Base-by-base conservation (phyloP, 768 basidiomycete species). In the Heimioporus sp. region DNA sequence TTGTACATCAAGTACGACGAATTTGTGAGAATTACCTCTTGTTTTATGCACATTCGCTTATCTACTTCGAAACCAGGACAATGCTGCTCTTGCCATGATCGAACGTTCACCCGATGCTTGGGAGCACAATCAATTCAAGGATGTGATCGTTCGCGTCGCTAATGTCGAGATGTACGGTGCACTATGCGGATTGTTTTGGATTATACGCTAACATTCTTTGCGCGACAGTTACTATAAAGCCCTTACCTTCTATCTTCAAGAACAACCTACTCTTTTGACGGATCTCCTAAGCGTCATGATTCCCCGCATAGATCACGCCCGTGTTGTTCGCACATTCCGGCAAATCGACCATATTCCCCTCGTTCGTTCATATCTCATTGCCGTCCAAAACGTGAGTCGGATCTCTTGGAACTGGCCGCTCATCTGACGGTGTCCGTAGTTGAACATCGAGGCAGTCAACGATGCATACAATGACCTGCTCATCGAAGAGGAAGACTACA, bases 41-140 rank as follows among this genome's bases (percentile, higher is more conserved):
- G 7, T 32, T 28, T 31, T 13, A 43, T 12, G 35, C 5, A 38
- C 46, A 30, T 20, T 31, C 32, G 46, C 56, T 40, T 15, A 48
- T 43, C 30, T 53, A 52, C 34, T n/a, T 31, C 11, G 24, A 28
- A 39, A 59, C 50, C 37, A 92, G 84, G 97, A 98, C 68, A 98
- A 99, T 64, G 96, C 97, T 31, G 92, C 96, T 35, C 77, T 98
- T 59, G 92, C 94, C 5, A 99, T 98, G 95, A 98, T 98, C 68
- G 97, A 99, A 69, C 87, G 95, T 17, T 91, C 97, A 2, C 82
- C 92, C n/a, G 93, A 97, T 70, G 93, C 94, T 44, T 99, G 95
- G 95, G 97, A 99, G 51, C 97, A 99, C 75, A 95, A 92, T 64
- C 96, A 98, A 70, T 99, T 99, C 86, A 98, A 98, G 80, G 97